Base-by-base conservation (phyloP, 345 rosid genomes). In the Lagerstroemia speciosa region DNA sequence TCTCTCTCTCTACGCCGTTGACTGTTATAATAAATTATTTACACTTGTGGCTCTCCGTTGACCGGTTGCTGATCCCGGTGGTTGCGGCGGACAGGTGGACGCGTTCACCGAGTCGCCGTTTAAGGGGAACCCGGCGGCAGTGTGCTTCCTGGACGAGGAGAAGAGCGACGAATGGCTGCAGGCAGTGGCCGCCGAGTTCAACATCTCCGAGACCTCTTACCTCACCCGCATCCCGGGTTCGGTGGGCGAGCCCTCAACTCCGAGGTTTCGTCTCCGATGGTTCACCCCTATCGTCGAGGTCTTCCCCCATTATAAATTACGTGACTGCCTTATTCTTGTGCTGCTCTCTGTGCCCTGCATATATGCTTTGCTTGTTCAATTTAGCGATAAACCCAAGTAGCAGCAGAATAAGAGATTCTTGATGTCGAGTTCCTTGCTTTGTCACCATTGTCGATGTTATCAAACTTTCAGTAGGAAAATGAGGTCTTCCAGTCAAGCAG, bases 41-140 rank as follows among this genome's bases (percentile, higher is more conserved):
- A n/a, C n/a, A n/a, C n/a, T 33, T 29, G 29, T 31, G 14, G 11
- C 19, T 40, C 26, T 26, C 29, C 55, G 15, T 24, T 48, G 67
- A 65, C 20, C 70, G 30, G 17, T 16, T 68, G 1, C 45, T 46
- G 10, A 24, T 55, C 30, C 24, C 26, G 26, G 15, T n/a, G n/a
- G n/a, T n/a, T n/a, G 2, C n/a, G 61, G 33, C 16, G 2, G 12
- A n/a, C 72, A 83, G 91, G 98, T 86, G 65, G 93, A 92, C 58
- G 91, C 96, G 1, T 92, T 92, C 80, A 77, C 91, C 0, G 92
- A 83, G 17, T 70, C 86, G 1, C 79, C 94, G 4, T 92, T 89
- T 83, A 83, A 82, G 78, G 94, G 98, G 5, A 92, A 88, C 72
- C 98, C 94, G 15, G 94, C 94, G 0, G 91, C 92, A 7, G 96